Conservation (phyloP, 768 basidiomycete species). For the Suillus lakei region DNA sequence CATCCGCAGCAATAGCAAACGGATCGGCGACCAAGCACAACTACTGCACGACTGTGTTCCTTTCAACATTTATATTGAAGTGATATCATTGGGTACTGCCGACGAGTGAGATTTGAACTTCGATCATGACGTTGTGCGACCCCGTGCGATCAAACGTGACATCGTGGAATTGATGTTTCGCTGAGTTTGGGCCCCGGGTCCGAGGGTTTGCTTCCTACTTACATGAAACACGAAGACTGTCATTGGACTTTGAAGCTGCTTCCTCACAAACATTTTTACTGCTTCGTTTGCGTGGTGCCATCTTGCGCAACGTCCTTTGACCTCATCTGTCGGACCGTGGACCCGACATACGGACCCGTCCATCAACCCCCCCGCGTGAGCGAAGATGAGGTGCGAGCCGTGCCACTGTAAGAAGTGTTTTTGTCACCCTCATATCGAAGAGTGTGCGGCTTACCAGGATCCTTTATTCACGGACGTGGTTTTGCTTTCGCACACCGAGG, state of each 20-base stretch:
- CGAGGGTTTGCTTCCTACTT: constrained; percentile 4
- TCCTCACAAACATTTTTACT: background rate
- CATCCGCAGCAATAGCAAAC: background rate
- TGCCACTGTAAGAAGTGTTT: background rate
- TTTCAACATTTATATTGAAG: background rate
- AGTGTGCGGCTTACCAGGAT: background rate
- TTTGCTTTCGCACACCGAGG: constrained; percentile 3
- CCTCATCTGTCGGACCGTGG: constrained; percentile 1
- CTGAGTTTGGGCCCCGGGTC: constrained; percentile 4
- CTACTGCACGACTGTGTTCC: background rate
- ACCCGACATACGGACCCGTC: background rate
- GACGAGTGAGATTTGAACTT: background rate
- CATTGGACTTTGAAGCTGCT: constrained; percentile 2
- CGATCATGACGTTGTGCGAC: background rate
- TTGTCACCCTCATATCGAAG: background rate
- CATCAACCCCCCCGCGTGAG: background rate
- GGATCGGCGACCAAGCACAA: background rate
- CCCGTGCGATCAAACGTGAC: background rate
- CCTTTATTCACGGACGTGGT: background rate
- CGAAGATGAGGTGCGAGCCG: background rate
- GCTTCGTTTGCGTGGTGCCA: background rate
- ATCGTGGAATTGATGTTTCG: background rate
- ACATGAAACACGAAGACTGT: background rate
- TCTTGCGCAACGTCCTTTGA: background rate
- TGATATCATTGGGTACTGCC: background rate